These are phyloP conservation scores for Priceomyces melissophilus DNA, from an alignment of 805 yeast species.

Conservation along the genomic window DNA sequence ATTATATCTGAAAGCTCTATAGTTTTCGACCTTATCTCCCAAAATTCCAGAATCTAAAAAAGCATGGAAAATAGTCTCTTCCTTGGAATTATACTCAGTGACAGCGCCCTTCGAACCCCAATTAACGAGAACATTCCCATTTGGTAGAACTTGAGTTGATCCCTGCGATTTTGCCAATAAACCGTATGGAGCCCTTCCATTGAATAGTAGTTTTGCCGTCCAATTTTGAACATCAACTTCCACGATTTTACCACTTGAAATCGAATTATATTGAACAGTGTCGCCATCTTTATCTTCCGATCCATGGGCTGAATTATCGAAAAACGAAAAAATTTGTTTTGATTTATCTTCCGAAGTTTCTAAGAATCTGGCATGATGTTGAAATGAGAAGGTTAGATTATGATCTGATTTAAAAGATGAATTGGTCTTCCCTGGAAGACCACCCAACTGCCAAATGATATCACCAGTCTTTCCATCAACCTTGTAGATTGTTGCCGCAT, in stretches of 20 bases:
- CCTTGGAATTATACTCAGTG: conserved; percentile 28
- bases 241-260: conserved; percentile 32
- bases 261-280: conserved; percentile 15
- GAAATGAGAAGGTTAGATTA: conserved; percentile 29
- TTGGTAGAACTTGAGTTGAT: conserved; percentile 27
- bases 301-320: conserved; percentile 37
- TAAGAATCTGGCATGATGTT: conserved; percentile 34
- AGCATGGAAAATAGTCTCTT: conserved; percentile 29
- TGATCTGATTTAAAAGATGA: conserved; percentile 14
- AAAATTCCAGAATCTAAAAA: conserved; percentile 26
- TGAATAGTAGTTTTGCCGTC: conserved; percentile 23
- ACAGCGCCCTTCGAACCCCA: conserved; percentile 40
- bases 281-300: conserved; percentile 24
- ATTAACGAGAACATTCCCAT: conserved; percentile 32
- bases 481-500: conserved; percentile 31
- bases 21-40: conserved; percentile 25
- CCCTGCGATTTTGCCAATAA: conserved; percentile 29
- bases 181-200: conserved; percentile 20
- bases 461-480: conserved; percentile 33
- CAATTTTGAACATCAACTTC: conserved; percentile 25
- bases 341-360: conserved; percentile 18
- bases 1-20: conserved; percentile 32
- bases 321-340: conserved; percentile 31
- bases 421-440: conserved; percentile 16
- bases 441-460: conserved; percentile 32